phyloP scores from a whole-genome alignment of 2,329 filamentous ascomycete species.

The Knufia petricola region DNA sequence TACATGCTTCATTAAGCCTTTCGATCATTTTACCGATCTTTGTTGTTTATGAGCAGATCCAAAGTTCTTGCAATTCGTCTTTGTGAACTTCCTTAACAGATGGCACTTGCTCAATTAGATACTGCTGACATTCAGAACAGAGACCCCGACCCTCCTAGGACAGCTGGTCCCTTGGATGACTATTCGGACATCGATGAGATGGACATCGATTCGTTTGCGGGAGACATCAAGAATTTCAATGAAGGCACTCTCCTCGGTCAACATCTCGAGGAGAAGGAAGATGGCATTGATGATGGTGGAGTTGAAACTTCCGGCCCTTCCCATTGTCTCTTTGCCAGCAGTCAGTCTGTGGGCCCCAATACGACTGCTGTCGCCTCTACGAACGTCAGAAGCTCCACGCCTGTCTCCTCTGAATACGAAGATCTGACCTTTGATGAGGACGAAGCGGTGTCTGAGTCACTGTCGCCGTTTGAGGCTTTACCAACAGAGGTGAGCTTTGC shows the following conservation, averaged over 20 bases:
- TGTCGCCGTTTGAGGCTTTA: conserved; percentile 3
- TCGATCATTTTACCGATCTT: not conserved
- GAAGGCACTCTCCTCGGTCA: too few species aligned
- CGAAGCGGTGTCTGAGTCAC: not conserved
- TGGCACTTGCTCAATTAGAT: not conserved
- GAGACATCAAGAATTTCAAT: too few species aligned
- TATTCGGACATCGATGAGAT: too few species aligned
- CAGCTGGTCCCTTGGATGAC: too few species aligned
- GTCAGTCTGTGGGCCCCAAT: not conserved
- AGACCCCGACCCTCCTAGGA: too few species aligned
- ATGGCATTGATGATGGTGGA: too few species aligned
- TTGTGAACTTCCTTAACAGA: not conserved
- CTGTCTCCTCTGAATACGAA: not conserved
- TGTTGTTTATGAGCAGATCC: not conserved
- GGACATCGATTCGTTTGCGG: too few species aligned
- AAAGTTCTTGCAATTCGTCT: not conserved
- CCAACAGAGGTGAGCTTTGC: conserved; percentile 14
- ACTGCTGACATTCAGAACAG: not conserved
- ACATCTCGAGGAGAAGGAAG: too few species aligned
- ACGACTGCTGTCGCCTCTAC: not conserved
- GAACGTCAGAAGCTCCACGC: not conserved
- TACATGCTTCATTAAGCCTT: not conserved
- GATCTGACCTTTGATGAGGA: not conserved
- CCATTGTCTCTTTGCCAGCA: not conserved
- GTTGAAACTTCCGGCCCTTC: too few species aligned